Evolutionary conservation across 2,329 filamentous ascomycete genomes (phyloP).

Genomic region (Verticillium klebahnii): DNA sequence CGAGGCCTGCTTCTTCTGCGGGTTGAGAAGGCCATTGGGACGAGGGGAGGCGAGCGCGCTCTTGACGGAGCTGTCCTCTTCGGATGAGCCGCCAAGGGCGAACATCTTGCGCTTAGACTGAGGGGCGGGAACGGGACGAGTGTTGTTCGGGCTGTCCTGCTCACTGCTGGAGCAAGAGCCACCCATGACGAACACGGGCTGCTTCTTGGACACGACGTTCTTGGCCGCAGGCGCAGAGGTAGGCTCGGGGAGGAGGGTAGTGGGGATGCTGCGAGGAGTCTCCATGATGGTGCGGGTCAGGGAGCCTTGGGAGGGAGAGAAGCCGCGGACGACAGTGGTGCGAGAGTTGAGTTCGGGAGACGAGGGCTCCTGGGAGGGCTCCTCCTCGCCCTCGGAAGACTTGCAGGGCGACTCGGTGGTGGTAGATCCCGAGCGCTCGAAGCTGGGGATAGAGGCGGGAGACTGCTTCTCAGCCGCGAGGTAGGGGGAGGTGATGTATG

Average conservation of each 20-base stretch:
- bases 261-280: constrained; percentile 43
- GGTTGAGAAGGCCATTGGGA: constrained; percentile 32
- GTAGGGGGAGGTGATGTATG: constrained; percentile 31
- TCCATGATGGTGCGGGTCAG: constrained; percentile 38
- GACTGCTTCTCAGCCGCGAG: constrained; percentile 43
- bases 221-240: constrained; percentile 54
- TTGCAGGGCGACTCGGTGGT: constrained; percentile 50
- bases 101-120: constrained; percentile 38
- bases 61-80: constrained; percentile 73
- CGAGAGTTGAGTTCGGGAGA: constrained; percentile 46
- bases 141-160: constrained; percentile 43
- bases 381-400: constrained; percentile 53
- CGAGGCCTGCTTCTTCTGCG: constrained; percentile 71
- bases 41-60: constrained; percentile 43
- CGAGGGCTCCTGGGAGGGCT: constrained; percentile 27
- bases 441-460: constrained; percentile 22
- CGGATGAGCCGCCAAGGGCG: constrained; percentile 56
- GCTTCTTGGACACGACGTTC: constrained; percentile 63
- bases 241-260: constrained; percentile 59
- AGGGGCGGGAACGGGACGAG: constrained; percentile 26
- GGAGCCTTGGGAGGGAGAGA: constrained; percentile 70
- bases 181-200: constrained; percentile 66
- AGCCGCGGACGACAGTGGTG: constrained; percentile 74
- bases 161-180: constrained; percentile 73
- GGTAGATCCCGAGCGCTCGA: constrained; percentile 37